A percentile compares a stretch with the other conserved stretches of the same genome.
Evolutionary conservation across 2,329 filamentous ascomycete genomes (phyloP).

Genomic region (Juglanconis oblonga): DNA sequence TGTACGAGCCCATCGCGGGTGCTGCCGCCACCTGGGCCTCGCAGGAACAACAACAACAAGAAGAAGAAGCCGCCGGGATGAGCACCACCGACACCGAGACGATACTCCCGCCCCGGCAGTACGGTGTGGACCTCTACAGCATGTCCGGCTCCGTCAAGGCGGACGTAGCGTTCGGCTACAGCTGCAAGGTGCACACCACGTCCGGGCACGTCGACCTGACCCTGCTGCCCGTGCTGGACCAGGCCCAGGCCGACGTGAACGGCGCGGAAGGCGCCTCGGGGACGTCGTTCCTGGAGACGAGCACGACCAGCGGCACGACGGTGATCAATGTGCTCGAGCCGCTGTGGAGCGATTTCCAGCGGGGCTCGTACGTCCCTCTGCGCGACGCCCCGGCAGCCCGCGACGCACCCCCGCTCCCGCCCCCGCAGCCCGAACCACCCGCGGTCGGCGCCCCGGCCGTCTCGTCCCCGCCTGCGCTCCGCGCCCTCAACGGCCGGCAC

Average conservation of each 20-base stretch:
- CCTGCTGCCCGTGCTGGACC: slow-evolving; percentile 42
- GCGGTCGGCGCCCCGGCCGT: neutral
- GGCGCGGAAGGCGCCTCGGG: neutral
- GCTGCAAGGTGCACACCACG: slow-evolving; percentile 33
- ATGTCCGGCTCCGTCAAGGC: slow-evolving; percentile 42
- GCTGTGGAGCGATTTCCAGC: slow-evolving; percentile 34
- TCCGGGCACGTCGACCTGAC: slow-evolving; percentile 39
- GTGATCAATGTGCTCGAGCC: slow-evolving; percentile 41
- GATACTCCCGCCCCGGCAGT: slow-evolving; percentile 43
- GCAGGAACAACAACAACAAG: neutral
- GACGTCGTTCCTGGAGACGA: slow-evolving; percentile 34
- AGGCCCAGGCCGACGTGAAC: slow-evolving; percentile 16
- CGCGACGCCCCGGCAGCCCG: slow-evolving; percentile 10
- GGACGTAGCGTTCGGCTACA: slow-evolving; percentile 37
- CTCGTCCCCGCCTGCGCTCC: slow-evolving; percentile 24
- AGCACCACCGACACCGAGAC: slow-evolving; percentile 4
- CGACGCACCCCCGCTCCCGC: neutral
- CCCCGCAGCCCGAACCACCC: neutral
- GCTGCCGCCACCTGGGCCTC: slow-evolving; percentile 14
- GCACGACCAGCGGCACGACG: slow-evolving; percentile 42
- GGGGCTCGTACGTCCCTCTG: slow-evolving; percentile 21
- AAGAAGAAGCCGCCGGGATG: neutral
- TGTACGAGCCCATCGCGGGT: slow-evolving; percentile 39
- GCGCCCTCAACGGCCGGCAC: slow-evolving; percentile 40
- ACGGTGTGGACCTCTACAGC: slow-evolving; percentile 41